Conservation (phyloP, 2,329 filamentous ascomycete species). For the Verticillium nonalfalfae region DNA sequence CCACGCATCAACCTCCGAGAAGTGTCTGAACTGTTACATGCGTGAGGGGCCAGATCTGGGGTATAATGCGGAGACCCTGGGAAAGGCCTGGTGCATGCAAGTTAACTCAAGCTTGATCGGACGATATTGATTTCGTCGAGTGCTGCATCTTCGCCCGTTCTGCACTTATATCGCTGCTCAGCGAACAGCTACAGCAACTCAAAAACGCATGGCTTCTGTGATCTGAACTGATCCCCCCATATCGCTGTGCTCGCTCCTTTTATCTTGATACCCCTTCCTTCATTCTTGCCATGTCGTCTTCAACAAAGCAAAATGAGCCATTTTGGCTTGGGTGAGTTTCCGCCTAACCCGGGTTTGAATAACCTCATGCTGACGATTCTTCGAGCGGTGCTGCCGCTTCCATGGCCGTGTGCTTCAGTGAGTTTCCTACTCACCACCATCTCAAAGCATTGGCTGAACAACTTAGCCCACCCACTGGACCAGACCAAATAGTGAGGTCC, state of each 20-base stretch:
- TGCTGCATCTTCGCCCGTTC: neutral
- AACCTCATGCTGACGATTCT: neutral
- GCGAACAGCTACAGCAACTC: neutral
- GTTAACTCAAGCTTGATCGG: neutral
- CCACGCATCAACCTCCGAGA: neutral
- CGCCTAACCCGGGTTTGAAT: neutral
- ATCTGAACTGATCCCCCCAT: neutral
- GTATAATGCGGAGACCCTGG: neutral
- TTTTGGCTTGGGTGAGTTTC: slow-evolving; percentile 35
- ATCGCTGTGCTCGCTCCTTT: neutral
- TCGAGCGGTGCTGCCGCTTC: slow-evolving; percentile 34
- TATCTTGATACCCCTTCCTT: neutral
- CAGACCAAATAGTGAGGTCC: slow-evolving; percentile 35
- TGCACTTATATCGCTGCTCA: neutral
- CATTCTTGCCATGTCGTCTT: neutral
- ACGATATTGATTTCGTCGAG: neutral
- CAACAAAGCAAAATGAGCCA: slow-evolving; percentile 27
- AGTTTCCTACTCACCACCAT: slow-evolving; percentile 6
- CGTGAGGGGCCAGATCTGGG: neutral
- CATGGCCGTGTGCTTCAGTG: slow-evolving; percentile 39
- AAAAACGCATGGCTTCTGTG: neutral
- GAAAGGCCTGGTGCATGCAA: neutral
- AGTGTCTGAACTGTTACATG: neutral
- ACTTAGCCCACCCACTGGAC: slow-evolving; percentile 33
- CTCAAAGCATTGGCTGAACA: neutral